A percentile compares a stretch with the other conserved stretches of the same genome.
Evolutionary conservation across 352 stramenopile genomes (phyloP).

Genomic region (Phytophthora nicotianae): DNA sequence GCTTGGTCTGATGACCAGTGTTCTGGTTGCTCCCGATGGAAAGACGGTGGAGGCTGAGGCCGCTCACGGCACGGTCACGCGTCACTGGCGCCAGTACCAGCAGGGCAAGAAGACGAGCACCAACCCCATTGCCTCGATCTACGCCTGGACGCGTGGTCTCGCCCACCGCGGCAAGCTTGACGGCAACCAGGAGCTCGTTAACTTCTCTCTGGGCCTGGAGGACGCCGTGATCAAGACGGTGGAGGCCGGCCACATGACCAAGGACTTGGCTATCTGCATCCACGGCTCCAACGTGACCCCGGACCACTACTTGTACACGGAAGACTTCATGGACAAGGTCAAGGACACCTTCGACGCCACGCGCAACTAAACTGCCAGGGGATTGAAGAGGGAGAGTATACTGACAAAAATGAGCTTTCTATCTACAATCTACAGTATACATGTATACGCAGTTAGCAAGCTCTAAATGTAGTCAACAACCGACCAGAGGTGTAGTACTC

Average conservation of each 20-base stretch:
- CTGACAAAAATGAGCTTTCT: constrained; percentile 37
- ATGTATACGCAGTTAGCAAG: constrained; percentile 30
- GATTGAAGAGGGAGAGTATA: not conserved
- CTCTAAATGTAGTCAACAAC: constrained; percentile 32
- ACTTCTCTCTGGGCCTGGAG: constrained; percentile 68
- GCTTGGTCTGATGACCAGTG: constrained; percentile 79
- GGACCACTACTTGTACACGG: constrained; percentile 61
- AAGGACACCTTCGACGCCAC: constrained; percentile 74
- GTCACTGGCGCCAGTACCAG: constrained; percentile 84
- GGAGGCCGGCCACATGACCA: constrained; percentile 83
- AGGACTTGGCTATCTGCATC: constrained; percentile 82
- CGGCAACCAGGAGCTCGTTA: constrained; percentile 71
- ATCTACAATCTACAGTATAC: constrained; percentile 15
- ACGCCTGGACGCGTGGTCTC: constrained; percentile 81
- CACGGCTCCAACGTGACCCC: constrained; percentile 60
- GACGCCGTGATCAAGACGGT: constrained; percentile 75
- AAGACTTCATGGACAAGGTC: constrained; percentile 89
- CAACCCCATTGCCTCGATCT: constrained; percentile 84
- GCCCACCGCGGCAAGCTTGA: constrained; percentile 76
- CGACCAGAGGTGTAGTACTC: not conserved
- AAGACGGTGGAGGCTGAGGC: constrained; percentile 86
- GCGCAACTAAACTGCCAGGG: constrained; percentile 41
- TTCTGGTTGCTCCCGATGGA: constrained; percentile 76
- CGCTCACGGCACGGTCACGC: constrained; percentile 85
- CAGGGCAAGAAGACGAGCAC: constrained; percentile 81